phyloP scores from a whole-genome alignment of 1,284 basidiomycete genomes.

The Mycosarcoma maydis region DNA sequence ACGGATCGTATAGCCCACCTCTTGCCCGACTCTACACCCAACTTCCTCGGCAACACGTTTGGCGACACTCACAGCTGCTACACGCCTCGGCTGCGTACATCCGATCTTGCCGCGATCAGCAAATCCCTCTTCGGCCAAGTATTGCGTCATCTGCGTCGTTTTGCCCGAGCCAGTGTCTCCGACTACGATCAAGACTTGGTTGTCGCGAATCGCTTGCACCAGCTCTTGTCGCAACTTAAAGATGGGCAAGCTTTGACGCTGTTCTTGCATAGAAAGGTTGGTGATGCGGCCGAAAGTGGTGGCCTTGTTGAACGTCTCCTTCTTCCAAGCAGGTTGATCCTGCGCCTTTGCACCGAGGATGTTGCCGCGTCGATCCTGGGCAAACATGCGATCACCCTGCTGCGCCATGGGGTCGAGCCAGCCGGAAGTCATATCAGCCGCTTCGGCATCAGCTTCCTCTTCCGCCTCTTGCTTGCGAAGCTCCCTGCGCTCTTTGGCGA shows the following conservation, averaged over 20 bases:
- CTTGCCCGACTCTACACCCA: slow-evolving; percentile 92
- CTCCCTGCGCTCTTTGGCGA: slow-evolving; percentile 94
- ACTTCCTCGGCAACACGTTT: slow-evolving; percentile 98
- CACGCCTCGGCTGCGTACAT: slow-evolving; percentile 97
- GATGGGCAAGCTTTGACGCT: slow-evolving; percentile 88
- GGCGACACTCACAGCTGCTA: slow-evolving; percentile 98
- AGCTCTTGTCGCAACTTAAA: slow-evolving; percentile 94
- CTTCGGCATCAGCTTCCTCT: slow-evolving; percentile 91
- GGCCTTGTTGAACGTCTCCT: slow-evolving; percentile 93
- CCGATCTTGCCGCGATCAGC: slow-evolving; percentile 89
- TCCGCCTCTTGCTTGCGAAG: slow-evolving; percentile 92
- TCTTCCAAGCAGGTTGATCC: slow-evolving; percentile 89
- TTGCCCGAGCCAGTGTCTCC: slow-evolving; percentile 94
- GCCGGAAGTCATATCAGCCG: slow-evolving; percentile 89
- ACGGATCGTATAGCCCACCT: slow-evolving; percentile 98
- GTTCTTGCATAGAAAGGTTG: slow-evolving; percentile 88
- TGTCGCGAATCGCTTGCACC: slow-evolving; percentile 90
- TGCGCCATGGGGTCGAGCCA: slow-evolving; percentile 99
- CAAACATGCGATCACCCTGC: slow-evolving; percentile 85
- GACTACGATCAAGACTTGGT: slow-evolving; percentile 92
- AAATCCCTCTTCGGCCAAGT: slow-evolving; percentile 86
- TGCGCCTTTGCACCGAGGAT: slow-evolving; percentile 82
- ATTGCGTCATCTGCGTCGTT: slow-evolving; percentile 89
- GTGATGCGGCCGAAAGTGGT: slow-evolving; percentile 95
- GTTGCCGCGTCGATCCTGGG: slow-evolving; percentile 88